Base-by-base conservation (phyloP, 2,329 filamentous ascomycete species). In the Colletotrichum euphorbiae region DNA sequence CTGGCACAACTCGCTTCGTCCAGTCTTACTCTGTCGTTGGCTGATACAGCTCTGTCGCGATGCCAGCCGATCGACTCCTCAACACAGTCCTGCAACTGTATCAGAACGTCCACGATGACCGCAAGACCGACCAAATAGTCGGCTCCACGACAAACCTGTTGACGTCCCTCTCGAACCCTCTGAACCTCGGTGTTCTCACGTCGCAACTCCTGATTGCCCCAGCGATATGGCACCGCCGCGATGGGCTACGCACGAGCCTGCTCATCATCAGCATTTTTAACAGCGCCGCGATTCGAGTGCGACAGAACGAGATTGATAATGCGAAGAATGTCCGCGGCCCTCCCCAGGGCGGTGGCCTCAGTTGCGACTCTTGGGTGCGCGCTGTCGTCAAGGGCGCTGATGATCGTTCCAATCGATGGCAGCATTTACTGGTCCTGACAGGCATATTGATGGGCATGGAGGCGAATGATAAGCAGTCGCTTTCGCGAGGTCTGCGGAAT, bases 371-470 rank as follows among this genome's bases (percentile, higher is more conserved):
- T 21, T 90, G 88, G 87, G 80, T 86, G 8, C 81, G 83, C 19
- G 86, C 86, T 1, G 83, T 90, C 3, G 83, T 85, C 48, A 85
- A 84, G 72, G 88, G 87, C 40, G 82, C 85, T 9, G 87, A 90
- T 61, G 85, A 84, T 36, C 83, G 84, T 50, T 88, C 88, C 15
- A 85, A 84, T 28, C 83, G 93, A 74, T 97, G 93, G 93, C 90
- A 93, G 77, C 94, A 97, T 77, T 79, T 94, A 33, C 82, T 97
- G n/a, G 86, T 94, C 5, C 85, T 97, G 8, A 90, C 90, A 0
- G 94, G 93, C 3, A 82, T 97, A 21, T 79, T 97, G 66, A 86
- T 95, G 75, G 93, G 93, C 8, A 90, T 94, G 75, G 91, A 92
- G 71, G 83, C 85, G 15, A 84, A 87, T 69, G 86, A 90, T 45